Base-by-base conservation (phyloP, 768 basidiomycete species). In the Pluteus cervinus region DNA sequence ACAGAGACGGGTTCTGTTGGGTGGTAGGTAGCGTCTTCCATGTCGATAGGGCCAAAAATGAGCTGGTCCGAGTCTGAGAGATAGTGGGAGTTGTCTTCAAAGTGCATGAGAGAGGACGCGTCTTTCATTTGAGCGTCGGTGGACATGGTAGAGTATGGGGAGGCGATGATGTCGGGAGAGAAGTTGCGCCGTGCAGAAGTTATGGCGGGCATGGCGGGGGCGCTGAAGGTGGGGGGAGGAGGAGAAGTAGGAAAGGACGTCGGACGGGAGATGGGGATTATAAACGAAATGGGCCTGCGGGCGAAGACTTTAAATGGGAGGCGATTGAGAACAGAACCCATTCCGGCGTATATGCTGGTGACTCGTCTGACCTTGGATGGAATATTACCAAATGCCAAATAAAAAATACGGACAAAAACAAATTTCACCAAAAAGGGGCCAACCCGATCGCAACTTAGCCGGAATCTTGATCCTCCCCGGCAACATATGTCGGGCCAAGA, bases 31-130 rank as follows among this genome's bases (percentile, higher is more conserved):
- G 38, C 41, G 29, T 78, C 73, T 49, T 80, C 78, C 50, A 78
- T 63, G 49, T 81, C 76, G 54, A 76, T 60, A 46, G 68, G 67
- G 29, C 72, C 74, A 50, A 81, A 79, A 55, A 79, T 67, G 61
- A 77, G 62, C 41, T 72, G 67, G 52, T 76, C 73, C 16, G 54
- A 46, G 49, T 76, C 72, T n/a, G 57, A 45, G 30, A 54, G 22
- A 35, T 57, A 48, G 42, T 50, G 49, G 20, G 37, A 23, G 34
- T 49, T 38, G 41, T 65, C 59, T 50, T 68, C 61, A 51, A 63
- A 62, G 52, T 42, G 55, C 48, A 66, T 53, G 36, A 59, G 48
- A 36, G 58, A 49, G n/a, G 54, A 41, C 18, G 54, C 29, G 37
- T 52, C 51, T 46, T 59, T 55, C 43, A 54, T 42, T 28, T 55